phyloP scores from a whole-genome alignment of 257 asterid species.

The Verbena officinalis region DNA sequence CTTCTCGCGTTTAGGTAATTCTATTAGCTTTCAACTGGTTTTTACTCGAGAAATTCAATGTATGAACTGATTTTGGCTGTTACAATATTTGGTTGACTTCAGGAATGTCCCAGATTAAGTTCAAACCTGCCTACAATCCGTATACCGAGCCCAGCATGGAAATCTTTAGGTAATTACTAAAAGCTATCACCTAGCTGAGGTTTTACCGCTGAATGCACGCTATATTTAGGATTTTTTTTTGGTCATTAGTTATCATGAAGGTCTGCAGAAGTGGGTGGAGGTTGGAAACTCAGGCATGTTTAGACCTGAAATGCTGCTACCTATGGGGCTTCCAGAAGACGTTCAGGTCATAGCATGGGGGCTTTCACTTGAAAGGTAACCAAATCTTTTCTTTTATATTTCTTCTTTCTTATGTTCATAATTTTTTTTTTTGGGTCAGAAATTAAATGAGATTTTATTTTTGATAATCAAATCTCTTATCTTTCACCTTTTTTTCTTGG shows the following conservation, averaged over 20 bases:
- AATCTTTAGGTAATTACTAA: slow-evolving; percentile 75
- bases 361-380: slow-evolving; percentile 94
- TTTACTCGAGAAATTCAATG: slow-evolving; percentile 6
- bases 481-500: too few relatives aligned
- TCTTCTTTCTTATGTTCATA: too few relatives aligned
- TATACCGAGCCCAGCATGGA: slow-evolving; percentile 99
- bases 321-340: slow-evolving; percentile 98
- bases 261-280: slow-evolving; percentile 93
- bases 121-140: slow-evolving; percentile 98
- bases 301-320: slow-evolving; percentile 97
- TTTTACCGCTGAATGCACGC: slow-evolving; percentile 7
- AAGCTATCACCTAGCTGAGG: slow-evolving; percentile 1
- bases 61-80: background rate
- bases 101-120: slow-evolving; percentile 96
- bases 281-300: slow-evolving; percentile 99
- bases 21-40: slow-evolving; percentile 1
- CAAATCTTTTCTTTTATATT: background rate
- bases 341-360: slow-evolving; percentile 99
- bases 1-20: slow-evolving; percentile 87
- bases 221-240: slow-evolving; percentile 7
- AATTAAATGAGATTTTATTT: too few relatives aligned
- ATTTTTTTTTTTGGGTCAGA: too few relatives aligned
- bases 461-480: too few relatives aligned
- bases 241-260: slow-evolving; percentile 88
- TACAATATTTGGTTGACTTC: slow-evolving; percentile 23